phyloP scores from a whole-genome alignment of 495 filamentous ascomycete genomes.

The Aspergillus asperescens region DNA sequence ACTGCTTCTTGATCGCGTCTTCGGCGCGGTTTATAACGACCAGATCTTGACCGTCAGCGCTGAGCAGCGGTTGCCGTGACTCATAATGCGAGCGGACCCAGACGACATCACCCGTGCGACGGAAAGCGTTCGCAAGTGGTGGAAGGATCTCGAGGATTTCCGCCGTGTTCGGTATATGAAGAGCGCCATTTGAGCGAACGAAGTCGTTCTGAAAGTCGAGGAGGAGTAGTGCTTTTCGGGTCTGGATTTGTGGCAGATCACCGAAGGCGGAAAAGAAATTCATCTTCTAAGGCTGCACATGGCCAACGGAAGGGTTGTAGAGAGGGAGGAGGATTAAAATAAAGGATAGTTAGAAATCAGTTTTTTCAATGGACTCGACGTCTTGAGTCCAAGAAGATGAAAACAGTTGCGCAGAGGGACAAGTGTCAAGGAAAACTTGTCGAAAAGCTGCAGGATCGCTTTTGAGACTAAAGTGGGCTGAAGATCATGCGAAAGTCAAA shows the following conservation, averaged over 20 bases:
- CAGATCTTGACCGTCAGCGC: conserved; percentile 38
- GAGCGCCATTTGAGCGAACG: conserved; percentile 59
- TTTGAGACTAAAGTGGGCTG: no score
- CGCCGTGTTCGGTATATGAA: conserved; percentile 58
- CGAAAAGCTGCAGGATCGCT: background rate
- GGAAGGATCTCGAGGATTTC: conserved; percentile 65
- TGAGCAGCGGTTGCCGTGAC: conserved; percentile 48
- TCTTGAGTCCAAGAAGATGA: background rate
- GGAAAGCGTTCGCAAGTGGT: conserved; percentile 65
- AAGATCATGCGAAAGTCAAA: no score
- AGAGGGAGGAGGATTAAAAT: background rate
- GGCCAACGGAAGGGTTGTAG: background rate
- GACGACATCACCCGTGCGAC: conserved; percentile 72
- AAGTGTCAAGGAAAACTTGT: no score
- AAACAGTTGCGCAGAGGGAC: conserved; percentile 2
- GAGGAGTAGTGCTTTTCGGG: conserved; percentile 77
- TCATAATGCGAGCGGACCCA: conserved; percentile 81
- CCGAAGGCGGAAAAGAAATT: conserved; percentile 34
- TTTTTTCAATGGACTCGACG: no score
- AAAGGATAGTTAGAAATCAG: no score
- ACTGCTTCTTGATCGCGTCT: conserved; percentile 9
- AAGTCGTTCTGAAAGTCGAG: conserved; percentile 95
- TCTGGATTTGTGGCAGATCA: conserved; percentile 51
- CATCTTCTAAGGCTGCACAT: conserved; percentile 30
- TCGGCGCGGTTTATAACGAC: conserved; percentile 31